A percentile compares a stretch with the other conserved stretches of the same genome.
phyloP scores from a whole-genome alignment of 2,329 filamentous ascomycete species.

The Penicillium sclerotigenum region DNA sequence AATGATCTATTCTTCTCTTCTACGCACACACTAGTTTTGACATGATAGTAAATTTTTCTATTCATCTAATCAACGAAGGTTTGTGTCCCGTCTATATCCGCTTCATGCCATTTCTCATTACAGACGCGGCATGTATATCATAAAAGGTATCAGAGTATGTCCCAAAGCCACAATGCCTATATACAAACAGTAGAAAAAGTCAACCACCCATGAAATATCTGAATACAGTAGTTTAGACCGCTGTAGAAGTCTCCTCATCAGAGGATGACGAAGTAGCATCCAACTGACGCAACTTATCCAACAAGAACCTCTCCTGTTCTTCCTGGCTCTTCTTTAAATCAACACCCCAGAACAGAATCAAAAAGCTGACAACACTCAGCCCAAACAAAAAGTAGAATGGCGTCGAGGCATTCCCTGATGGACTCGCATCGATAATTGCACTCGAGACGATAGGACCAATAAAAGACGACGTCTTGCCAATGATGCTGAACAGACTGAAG shows the following conservation, averaged over 20 bases:
- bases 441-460: conserved; percentile 67
- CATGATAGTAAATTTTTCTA: background rate
- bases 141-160: background rate
- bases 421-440: conserved; percentile 64
- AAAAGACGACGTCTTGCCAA: conserved; percentile 66
- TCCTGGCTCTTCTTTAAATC: conserved; percentile 59
- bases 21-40: background rate
- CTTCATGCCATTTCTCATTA: too few species aligned
- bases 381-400: conserved; percentile 67
- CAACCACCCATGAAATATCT: background rate
- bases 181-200: background rate
- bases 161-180: background rate
- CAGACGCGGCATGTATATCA: background rate
- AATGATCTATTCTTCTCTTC: background rate
- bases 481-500: conserved; percentile 66
- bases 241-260: background rate
- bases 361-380: conserved; percentile 55
- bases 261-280: conserved; percentile 6
- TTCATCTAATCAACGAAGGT: background rate
- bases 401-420: conserved; percentile 54
- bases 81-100: background rate
- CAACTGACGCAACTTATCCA: conserved; percentile 26
- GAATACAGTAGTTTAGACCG: background rate
- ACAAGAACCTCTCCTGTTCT: conserved; percentile 59
- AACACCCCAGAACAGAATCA: conserved; percentile 54